Conservation (phyloP, 108 stramenopile species). For the Cylindrotheca fusiformis region DNA sequence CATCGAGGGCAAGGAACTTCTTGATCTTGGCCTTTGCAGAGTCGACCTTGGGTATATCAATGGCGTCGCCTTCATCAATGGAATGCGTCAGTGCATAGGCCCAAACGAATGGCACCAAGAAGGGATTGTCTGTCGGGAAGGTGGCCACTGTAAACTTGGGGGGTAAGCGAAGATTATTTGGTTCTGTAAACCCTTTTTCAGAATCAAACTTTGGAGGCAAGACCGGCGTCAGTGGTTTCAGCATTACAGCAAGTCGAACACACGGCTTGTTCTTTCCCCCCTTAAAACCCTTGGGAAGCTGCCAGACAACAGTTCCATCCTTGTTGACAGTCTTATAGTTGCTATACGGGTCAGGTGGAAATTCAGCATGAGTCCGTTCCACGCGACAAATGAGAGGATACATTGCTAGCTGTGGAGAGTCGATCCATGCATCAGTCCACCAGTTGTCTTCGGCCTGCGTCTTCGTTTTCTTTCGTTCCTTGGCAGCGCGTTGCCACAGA, state of each 20-base stretch:
- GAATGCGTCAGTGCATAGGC: conserved; percentile 36
- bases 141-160: conserved; percentile 43
- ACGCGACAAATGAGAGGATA: conserved; percentile 60
- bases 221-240: conserved; percentile 42
- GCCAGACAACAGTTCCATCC: conserved; percentile 9
- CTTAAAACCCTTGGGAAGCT: conserved; percentile 6
- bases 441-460: conserved; percentile 16
- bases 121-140: conserved; percentile 35
- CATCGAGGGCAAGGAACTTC: not conserved
- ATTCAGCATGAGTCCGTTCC: conserved; percentile 46
- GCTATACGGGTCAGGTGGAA: conserved; percentile 41
- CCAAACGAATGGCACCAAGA: conserved; percentile 50
- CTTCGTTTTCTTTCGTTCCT: conserved; percentile 7
- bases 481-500: conserved; percentile 40
- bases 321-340: conserved; percentile 22
- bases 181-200: not conserved
- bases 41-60: conserved; percentile 1
- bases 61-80: conserved; percentile 14
- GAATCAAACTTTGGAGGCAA: conserved; percentile 17
- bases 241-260: conserved; percentile 27
- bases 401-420: conserved; percentile 14
- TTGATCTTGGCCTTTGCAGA: conserved; percentile 2
- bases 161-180: conserved; percentile 10
- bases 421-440: conserved; percentile 49
- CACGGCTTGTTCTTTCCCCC: conserved; percentile 1